Percentiles rank a stretch among this genome's conserved stretches.
Conservation (phyloP, 140 eudicot species). For the Anethum foeniculum region DNA sequence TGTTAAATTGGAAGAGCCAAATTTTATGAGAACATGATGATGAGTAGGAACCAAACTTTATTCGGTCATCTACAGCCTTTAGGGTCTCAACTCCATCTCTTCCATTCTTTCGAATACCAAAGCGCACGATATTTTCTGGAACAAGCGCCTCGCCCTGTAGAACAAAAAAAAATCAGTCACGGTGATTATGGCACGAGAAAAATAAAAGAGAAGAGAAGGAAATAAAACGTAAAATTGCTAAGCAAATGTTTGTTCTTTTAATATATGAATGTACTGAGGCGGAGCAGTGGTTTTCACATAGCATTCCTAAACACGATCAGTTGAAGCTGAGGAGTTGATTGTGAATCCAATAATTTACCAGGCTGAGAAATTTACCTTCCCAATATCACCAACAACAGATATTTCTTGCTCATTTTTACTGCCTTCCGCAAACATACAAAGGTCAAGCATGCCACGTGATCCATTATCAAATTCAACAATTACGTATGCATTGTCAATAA, state of each 20-base stretch:
- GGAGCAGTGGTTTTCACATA: neutral
- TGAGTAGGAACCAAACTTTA: conserved; percentile 39
- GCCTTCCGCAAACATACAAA: conserved; percentile 99
- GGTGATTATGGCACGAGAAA: neutral
- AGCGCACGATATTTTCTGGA: conserved; percentile 77
- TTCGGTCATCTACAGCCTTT: conserved; percentile 65
- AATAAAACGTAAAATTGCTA: neutral
- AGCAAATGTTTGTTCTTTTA: neutral
- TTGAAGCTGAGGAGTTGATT: neutral
- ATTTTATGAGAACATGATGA: neutral
- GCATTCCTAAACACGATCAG: neutral
- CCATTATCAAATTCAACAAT: conserved; percentile 97
- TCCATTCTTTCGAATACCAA: conserved; percentile 66
- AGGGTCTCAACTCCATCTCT: conserved; percentile 74
- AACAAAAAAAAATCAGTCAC: neutral
- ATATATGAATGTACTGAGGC: neutral
- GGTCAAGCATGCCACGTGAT: conserved; percentile 88
- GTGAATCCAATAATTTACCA: neutral
- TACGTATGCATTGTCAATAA: conserved; percentile 92
- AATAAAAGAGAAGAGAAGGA: neutral
- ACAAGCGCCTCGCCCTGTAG: conserved; percentile 85
- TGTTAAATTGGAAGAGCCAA: neutral
- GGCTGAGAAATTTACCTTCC: conserved; percentile 51
- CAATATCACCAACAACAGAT: conserved; percentile 78
- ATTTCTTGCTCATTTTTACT: conserved; percentile 98